Conservation (phyloP, 2,329 filamentous ascomycete species). For the Sporothrix inflata region DNA sequence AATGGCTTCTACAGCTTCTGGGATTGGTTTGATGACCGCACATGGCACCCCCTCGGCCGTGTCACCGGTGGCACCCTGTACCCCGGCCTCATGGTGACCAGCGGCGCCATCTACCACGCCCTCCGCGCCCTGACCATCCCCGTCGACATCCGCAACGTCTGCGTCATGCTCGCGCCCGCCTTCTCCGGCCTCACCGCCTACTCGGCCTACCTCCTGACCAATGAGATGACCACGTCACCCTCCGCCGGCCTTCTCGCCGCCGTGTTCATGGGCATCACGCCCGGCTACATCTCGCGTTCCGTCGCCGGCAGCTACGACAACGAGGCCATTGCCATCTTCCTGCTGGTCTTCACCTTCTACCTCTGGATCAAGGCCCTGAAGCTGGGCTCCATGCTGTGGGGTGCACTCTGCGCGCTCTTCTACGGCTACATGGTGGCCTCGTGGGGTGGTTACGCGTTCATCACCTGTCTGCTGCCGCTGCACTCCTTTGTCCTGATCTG, state of each 20-base stretch:
- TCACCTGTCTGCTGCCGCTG: conserved; percentile 93
- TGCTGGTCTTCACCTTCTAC: conserved; percentile 97
- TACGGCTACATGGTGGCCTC: conserved; percentile 99
- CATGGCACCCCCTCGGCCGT: conserved; percentile 98
- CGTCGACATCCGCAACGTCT: conserved; percentile 98
- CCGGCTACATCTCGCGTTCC: conserved; percentile 96
- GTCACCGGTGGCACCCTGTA: conserved; percentile 99
- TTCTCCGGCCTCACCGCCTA: conserved; percentile 94
- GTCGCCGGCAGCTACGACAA: conserved; percentile 97
- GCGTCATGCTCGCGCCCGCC: conserved; percentile 89
- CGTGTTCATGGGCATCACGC: conserved; percentile 94
- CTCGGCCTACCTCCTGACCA: conserved; percentile 91
- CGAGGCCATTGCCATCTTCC: conserved; percentile 98
- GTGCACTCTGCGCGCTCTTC: conserved; percentile 88
- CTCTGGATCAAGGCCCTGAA: conserved; percentile 99
- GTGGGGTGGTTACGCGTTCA: conserved; percentile 99
- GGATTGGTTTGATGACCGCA: conserved; percentile 99
- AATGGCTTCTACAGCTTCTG: conserved; percentile 99
- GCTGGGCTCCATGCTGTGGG: conserved; percentile 95
- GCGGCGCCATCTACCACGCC: conserved; percentile 92
- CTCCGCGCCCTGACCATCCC: conserved; percentile 87
- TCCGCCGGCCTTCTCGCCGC: conserved; percentile 95
- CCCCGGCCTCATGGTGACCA: conserved; percentile 98
- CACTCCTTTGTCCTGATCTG: conserved; percentile 92
- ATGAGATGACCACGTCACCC: conserved; percentile 94